Evolutionary conservation across 306 rosid species (phyloP).

Genomic region (apple (Malus domestica)): DNA sequence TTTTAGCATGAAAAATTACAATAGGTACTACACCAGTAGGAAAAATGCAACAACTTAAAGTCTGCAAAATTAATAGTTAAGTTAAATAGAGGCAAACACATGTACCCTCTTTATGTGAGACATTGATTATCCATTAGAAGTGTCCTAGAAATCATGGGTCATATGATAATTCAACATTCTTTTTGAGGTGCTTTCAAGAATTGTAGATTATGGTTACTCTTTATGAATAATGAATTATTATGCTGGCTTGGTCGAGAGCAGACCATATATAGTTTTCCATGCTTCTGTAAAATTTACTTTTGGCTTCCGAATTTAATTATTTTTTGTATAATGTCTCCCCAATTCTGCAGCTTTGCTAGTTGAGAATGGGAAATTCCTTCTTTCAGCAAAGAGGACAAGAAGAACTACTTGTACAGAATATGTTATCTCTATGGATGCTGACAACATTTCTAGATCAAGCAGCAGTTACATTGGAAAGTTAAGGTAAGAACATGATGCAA

Average conservation of each 20-base stretch:
- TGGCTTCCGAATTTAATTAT: background rate
- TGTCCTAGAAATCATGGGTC: background rate
- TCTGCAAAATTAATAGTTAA: background rate
- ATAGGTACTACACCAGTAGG: background rate
- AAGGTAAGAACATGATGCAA: slow-evolving; percentile 31
- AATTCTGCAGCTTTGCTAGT: slow-evolving; percentile 61
- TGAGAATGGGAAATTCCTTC: slow-evolving; percentile 89
- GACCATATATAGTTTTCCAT: background rate
- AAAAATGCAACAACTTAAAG: background rate
- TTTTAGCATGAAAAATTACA: no score
- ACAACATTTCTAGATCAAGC: slow-evolving; percentile 76
- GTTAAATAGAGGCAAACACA: background rate
- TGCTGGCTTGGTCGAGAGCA: background rate
- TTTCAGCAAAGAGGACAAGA: slow-evolving; percentile 79
- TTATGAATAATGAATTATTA: background rate
- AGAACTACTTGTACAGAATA: slow-evolving; percentile 91
- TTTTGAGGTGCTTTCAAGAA: background rate
- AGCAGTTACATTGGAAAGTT: slow-evolving; percentile 84
- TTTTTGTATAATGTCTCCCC: background rate
- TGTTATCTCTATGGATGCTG: slow-evolving; percentile 88
- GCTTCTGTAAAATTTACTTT: background rate
- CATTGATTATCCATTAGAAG: background rate
- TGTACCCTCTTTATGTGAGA: background rate
- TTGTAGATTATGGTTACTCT: background rate
- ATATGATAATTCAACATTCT: background rate